Evolutionary conservation across 179 eudicot species (phyloP), one percentile per base, ranked within the genome.

Genomic region (Patellifolia procumbens): DNA sequence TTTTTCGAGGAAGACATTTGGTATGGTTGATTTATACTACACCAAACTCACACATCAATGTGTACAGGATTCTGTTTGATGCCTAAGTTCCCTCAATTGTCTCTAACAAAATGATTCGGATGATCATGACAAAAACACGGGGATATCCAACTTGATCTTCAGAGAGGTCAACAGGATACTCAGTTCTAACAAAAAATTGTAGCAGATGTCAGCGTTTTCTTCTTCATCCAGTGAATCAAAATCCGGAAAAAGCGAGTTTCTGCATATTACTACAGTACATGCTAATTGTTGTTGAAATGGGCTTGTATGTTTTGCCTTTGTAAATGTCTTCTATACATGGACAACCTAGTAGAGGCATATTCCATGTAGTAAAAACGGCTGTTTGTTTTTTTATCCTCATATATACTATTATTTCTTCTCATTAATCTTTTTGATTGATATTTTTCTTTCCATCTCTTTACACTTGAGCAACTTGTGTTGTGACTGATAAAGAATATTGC

Each of bases 31-130:
- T 74, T 74, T 46, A 26, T 45, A 53, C 39, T 59, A 63, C 59
- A 74, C n/a, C 45, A 8, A 48, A 51, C n/a, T 55, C 16, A 13
- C 31, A n/a, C 48, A 29, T 59, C 81, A 58, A 73, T 7, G 4
- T 79, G 83, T 80, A 80, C 79, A 80, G 65, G 34, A 22, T 39
- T 70, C 59, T n/a, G 79, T 70, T 70, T 70, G 68, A 66, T 80
- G 29, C 48, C 73, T 8, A 45, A 66, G 71, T 73, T 64, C 76
- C 72, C 72, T 70, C 56, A 10, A n/a, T 56, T 48, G 42, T 76
- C 64, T 76, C 76, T 76, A 80, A 80, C 79, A 52, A 68, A 75
- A 52, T 63, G 67, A 78, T 65, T 78, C 43, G 46, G 59, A 65
- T 53, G 34, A 65, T 66, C 73, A 42, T 68, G 65, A 72, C 73